Base-by-base conservation (phyloP, 1,139 yeast genomes). In the Hansenula lynferdii region DNA sequence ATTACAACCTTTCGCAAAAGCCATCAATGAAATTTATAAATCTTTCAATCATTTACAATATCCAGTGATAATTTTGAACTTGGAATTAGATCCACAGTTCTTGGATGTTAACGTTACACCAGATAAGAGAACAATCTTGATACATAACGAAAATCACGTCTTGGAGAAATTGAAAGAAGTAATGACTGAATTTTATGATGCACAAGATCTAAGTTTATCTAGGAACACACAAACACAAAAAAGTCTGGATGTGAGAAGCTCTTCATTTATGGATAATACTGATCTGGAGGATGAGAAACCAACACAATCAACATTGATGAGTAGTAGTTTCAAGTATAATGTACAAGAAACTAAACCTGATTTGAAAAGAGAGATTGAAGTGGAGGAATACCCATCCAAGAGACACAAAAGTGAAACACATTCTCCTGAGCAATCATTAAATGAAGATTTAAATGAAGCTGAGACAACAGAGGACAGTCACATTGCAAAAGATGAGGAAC, bases 101-200 rank as follows among this genome's bases (percentile, higher is more conserved):
- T 59, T 85, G 27, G 99, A 92, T 61, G 71, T 92, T 16, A 92
- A 92, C 59, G 83, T 94, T 1, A 80, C 96, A 0, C 98, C 98
- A 0, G 97, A 92, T 56, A 92, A 92, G 56, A 67, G 94, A 34
- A 74, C 78, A 3, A 69, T 92, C 3, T 55, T 86, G 49, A 56
- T 92, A 1, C 90, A 83, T 41, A 70, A 77, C 44, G 97, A 90
- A 56, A 59, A 61, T 6, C 58, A 62, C 12, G 57, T 89, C 1
- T 51, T 84, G 8, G 84, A 80, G 28, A 60, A 62, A 2, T 50
- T 87, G 4, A 63, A 72, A 40, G 67, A 61, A 20, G 56, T 60
- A 27, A 46, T 82, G 19, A 49, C 53, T 1, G 54, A 57, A 2
- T 69, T 71, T 47, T 82, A 68, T 53, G 67, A 70, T 34, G 43